Percentiles rank a stretch among this genome's conserved stretches.
Conservation (phyloP, 192 early-diverging fungal species). For the Gamsiella multidivaricata region DNA sequence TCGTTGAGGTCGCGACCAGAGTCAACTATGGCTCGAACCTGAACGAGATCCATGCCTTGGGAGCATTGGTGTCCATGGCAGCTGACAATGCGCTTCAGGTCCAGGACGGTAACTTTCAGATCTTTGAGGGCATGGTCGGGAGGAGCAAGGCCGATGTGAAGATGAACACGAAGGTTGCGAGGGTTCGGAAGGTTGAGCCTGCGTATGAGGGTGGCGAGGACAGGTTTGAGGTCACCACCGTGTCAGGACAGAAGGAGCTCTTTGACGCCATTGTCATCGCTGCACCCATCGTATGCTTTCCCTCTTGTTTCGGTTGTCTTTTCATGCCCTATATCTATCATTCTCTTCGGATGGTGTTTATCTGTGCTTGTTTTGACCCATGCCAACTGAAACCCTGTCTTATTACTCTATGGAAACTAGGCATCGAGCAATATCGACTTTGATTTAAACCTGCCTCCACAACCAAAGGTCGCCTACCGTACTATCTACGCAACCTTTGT, state of each 20-base stretch:
- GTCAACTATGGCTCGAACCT: constrained; percentile 75
- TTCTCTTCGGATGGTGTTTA: too few species aligned
- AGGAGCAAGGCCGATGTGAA: constrained; percentile 56
- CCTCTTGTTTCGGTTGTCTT: neutral
- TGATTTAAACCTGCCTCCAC: constrained; percentile 42
- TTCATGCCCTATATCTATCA: neutral
- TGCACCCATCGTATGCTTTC: constrained; percentile 62
- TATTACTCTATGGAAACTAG: constrained; percentile 20
- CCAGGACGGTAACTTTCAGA: constrained; percentile 67
- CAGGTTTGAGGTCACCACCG: constrained; percentile 49
- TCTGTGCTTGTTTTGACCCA: too few species aligned
- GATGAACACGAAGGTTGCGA: constrained; percentile 58
- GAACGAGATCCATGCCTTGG: constrained; percentile 68
- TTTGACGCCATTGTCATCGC: constrained; percentile 74
- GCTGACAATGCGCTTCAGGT: constrained; percentile 58
- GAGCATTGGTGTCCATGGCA: constrained; percentile 65
- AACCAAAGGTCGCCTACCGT: constrained; percentile 56
- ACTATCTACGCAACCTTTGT: constrained; percentile 72
- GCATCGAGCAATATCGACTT: constrained; percentile 52
- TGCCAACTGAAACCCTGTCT: too few species aligned
- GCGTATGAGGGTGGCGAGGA: constrained; percentile 11
- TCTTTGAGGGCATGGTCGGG: constrained; percentile 68
- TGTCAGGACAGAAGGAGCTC: constrained; percentile 48
- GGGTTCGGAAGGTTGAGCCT: constrained; percentile 31
- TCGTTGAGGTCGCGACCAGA: constrained; percentile 67